These are phyloP conservation scores for Aspergillus sp. DNA, from an alignment of 2,329 filamentous ascomycete species.

Conservation along the genomic window DNA sequence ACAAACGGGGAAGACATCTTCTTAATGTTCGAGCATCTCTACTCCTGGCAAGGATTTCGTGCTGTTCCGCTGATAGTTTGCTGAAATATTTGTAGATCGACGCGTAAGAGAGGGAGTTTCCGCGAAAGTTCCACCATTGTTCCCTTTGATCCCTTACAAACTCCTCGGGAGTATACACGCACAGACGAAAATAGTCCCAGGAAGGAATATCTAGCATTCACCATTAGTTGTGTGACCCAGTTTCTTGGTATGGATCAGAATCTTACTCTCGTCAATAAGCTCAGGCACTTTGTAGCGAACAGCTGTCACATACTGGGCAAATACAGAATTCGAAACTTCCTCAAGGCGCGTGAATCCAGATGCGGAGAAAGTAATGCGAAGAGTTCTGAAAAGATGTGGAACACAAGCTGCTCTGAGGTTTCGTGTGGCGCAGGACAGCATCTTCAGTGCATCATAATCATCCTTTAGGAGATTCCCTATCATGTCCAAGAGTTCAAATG, in stretches of 20 bases:
- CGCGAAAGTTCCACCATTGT: background rate
- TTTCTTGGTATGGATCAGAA: background rate
- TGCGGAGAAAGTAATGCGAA: background rate
- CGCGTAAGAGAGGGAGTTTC: background rate
- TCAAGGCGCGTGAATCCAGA: background rate
- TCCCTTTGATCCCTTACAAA: conserved; percentile 1
- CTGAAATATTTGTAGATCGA: background rate
- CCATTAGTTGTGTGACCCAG: background rate
- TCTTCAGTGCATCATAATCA: background rate
- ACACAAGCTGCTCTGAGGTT: background rate
- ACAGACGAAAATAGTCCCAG: conserved; percentile 1
- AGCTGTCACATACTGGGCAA: background rate
- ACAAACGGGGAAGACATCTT: background rate
- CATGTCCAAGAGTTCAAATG: background rate
- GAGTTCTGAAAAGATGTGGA: background rate
- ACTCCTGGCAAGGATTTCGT: background rate
- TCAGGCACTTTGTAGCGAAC: background rate
- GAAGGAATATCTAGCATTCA: background rate
- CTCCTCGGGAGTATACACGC: background rate
- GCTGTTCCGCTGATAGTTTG: background rate
- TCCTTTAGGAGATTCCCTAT: background rate
- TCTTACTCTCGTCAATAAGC: background rate
- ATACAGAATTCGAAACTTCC: background rate
- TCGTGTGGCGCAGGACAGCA: background rate
- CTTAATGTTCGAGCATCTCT: background rate